Evolutionary conservation across 495 filamentous ascomycete genomes (phyloP), one percentile per base, ranked within the genome.

Genomic region (Thozetella sp.): DNA sequence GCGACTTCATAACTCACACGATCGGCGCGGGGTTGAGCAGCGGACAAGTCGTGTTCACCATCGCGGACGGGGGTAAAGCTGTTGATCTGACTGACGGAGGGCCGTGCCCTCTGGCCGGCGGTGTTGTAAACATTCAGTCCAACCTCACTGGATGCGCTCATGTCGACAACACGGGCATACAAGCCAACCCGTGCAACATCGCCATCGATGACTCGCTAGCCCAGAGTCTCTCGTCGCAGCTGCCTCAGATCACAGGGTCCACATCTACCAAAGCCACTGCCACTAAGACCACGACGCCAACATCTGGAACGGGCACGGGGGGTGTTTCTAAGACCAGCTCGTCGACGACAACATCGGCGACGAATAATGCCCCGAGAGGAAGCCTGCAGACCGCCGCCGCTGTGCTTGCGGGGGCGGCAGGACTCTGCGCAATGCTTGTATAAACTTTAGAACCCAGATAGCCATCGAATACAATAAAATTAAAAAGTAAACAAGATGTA

Each of bases 41-140:
- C 10, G 43, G 43, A 19, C 4, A 48, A 20, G 11, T 48, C n/a
- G n/a, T 48, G 4, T 48, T 48, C 43, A 48, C 43, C 6, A 48
- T 48, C n/a, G 43, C 43, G 43, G n/a, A 48, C 43, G 43, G 43
- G 43, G 43, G 10, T n/a, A 48, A 48, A n/a, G 43, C n/a, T 48
- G 43, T 48, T 20, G 43, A 48, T 48, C n/a, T 48, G 6, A 48
- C 9, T 15, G 43, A 48, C n/a, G 43, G 43, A 11, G 43, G 43
- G 43, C 43, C 43, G 43, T 48, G 43, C 43, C 43, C 43, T 48
- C 3, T 19, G 4, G 6, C 43, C 3, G 43, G 43, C n/a, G 3
- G 20, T 4, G 43, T n/a, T 13, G 43, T 48, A n/a, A n/a, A n/a
- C 43, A 19, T 48, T 48, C 43, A 48, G n/a, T 11, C 43, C n/a